phyloP scores from a whole-genome alignment of 176 grass and related monocot genomes.

The Carex parvula region DNA sequence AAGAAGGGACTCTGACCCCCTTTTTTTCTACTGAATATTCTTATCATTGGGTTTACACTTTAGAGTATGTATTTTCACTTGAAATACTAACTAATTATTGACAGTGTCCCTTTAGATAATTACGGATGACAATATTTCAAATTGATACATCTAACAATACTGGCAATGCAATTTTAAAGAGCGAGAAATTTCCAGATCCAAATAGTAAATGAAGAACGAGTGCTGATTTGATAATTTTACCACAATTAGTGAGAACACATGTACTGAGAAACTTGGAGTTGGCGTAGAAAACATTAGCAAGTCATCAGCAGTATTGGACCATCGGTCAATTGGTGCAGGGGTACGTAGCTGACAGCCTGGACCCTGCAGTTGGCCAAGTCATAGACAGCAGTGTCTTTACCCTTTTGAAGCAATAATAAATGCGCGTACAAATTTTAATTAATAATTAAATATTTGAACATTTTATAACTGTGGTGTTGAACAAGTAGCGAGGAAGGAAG shows the following conservation, averaged over 20 bases:
- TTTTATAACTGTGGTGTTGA: not conserved
- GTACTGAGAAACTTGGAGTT: not conserved
- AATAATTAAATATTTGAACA: not conserved
- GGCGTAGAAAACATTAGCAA: not conserved
- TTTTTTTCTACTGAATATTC: no score
- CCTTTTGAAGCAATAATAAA: not conserved
- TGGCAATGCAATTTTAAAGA: no score
- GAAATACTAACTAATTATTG: not conserved
- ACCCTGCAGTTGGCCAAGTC: not conserved
- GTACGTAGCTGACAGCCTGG: not conserved
- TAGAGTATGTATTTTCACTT: not conserved
- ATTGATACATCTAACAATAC: not conserved
- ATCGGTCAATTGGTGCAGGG: not conserved
- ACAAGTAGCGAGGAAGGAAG: not conserved
- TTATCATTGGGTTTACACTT: not conserved
- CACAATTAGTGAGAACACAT: no score
- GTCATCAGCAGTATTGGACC: not conserved
- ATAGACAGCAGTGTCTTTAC: conserved; percentile 9
- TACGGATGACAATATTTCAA: not conserved
- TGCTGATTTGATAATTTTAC: no score
- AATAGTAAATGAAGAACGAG: no score
- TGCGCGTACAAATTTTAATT: not conserved
- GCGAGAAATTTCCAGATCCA: no score
- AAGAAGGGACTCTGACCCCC: no score
- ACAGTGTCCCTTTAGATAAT: not conserved